These are phyloP conservation scores for Exophiala dermatitidis DNA, from an alignment of 2,329 filamentous ascomycete genomes.

Conservation along the genomic window DNA sequence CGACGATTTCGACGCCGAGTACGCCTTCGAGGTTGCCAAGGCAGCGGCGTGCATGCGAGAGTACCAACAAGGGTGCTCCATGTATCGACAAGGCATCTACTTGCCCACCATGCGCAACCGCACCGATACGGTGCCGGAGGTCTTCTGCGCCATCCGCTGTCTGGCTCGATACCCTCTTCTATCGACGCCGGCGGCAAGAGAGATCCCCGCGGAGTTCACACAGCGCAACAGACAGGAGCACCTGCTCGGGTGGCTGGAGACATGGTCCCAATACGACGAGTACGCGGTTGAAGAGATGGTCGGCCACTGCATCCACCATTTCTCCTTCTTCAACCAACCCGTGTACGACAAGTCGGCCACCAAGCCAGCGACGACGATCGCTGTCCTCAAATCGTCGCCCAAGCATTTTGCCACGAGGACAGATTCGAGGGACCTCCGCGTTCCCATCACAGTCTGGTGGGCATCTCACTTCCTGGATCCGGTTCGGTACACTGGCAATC, in stretches of 20 bases:
- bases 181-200: neutral
- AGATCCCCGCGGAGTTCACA: neutral
- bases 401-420: constrained; percentile 9
- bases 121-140: neutral
- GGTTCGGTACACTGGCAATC: constrained; percentile 10
- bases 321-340: constrained; percentile 14
- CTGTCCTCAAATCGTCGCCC: constrained; percentile 9
- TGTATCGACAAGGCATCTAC: constrained; percentile 3
- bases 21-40: neutral
- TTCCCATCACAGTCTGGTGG: constrained; percentile 2
- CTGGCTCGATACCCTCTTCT: neutral
- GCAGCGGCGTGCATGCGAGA: neutral
- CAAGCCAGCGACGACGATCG: constrained; percentile 15
- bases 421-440: constrained; percentile 4
- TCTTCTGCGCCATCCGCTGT: constrained; percentile 3
- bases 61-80: neutral
- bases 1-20: constrained; percentile 4
- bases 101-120: constrained; percentile 3
- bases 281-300: neutral
- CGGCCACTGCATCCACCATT: constrained; percentile 17
- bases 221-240: neutral
- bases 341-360: constrained; percentile 13
- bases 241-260: neutral
- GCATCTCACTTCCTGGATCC: constrained; percentile 16
- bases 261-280: constrained; percentile 1